A percentile compares a stretch with the other conserved stretches of the same genome.
Conservation (phyloP, 805 yeast species). For the Blastobotrys americana region DNA sequence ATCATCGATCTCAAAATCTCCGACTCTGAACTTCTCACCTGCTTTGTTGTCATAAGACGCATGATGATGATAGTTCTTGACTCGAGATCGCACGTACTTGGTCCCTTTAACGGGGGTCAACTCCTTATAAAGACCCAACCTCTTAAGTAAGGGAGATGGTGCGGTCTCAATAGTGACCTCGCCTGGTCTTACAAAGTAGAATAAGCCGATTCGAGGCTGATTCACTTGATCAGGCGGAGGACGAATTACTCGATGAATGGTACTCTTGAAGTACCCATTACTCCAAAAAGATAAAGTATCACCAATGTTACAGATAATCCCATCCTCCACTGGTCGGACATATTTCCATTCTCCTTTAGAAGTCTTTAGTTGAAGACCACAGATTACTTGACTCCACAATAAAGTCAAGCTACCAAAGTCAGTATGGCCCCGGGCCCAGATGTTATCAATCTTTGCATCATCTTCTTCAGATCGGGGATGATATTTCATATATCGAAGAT, state of each 20-base stretch:
- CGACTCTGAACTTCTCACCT: slow-evolving; percentile 11
- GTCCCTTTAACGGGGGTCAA: slow-evolving; percentile 9
- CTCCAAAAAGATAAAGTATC: slow-evolving; percentile 15
- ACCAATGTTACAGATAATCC: slow-evolving; percentile 14
- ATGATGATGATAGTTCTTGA: slow-evolving; percentile 11
- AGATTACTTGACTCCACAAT: slow-evolving; percentile 13
- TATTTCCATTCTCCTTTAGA: slow-evolving; percentile 12
- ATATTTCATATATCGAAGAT: slow-evolving; percentile 13
- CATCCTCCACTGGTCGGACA: slow-evolving; percentile 11
- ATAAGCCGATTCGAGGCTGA: slow-evolving; percentile 13
- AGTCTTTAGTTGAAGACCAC: slow-evolving; percentile 13
- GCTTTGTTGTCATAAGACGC: slow-evolving; percentile 10
- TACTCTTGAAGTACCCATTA: slow-evolving; percentile 14
- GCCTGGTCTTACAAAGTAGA: slow-evolving; percentile 16
- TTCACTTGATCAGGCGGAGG: slow-evolving; percentile 15
- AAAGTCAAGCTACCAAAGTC: slow-evolving; percentile 14
- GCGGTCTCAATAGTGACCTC: slow-evolving; percentile 10
- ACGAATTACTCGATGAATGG: slow-evolving; percentile 14
- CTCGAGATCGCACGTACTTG: slow-evolving; percentile 11
- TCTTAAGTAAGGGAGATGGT: slow-evolving; percentile 11
- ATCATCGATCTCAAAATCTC: slow-evolving; percentile 11
- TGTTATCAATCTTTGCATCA: slow-evolving; percentile 13
- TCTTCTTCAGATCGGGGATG: slow-evolving; percentile 11
- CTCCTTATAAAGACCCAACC: slow-evolving; percentile 9
- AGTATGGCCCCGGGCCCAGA: slow-evolving; percentile 14